Conservation (phyloP, 2,329 filamentous ascomycete genomes). For the Tetracladium maxilliforme region DNA sequence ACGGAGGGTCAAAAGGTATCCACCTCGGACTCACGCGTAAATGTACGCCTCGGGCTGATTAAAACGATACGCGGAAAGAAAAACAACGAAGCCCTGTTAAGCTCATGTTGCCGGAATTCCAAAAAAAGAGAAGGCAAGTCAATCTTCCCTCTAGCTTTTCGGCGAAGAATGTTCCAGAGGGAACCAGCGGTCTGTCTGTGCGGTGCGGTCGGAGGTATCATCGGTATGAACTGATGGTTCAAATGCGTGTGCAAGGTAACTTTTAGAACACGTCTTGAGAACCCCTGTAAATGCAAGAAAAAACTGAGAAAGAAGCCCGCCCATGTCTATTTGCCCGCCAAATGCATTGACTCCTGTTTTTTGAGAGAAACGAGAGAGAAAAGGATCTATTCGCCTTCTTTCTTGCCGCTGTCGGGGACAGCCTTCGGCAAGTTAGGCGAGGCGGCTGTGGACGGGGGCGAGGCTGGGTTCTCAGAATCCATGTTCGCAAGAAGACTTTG, state of each 20-base stretch:
- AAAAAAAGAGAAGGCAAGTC: too few species aligned
- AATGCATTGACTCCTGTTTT: slow-evolving; percentile 29
- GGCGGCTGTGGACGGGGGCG: slow-evolving; percentile 53
- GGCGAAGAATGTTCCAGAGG: too few species aligned
- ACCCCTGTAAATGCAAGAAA: too few species aligned
- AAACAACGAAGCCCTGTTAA: too few species aligned
- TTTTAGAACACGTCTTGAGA: slow-evolving; percentile 29
- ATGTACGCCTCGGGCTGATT: too few species aligned
- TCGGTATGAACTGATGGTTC: slow-evolving; percentile 20
- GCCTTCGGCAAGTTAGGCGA: slow-evolving; percentile 53
- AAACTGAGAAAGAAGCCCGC: slow-evolving; percentile 18
- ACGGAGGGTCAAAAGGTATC: too few species aligned
- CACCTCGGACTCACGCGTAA: too few species aligned
- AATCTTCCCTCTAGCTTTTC: too few species aligned
- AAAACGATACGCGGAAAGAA: too few species aligned
- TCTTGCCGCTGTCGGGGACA: slow-evolving; percentile 29
- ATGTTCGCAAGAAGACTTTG: slow-evolving; percentile 35
- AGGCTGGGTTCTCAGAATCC: slow-evolving; percentile 45
- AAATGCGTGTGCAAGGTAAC: slow-evolving; percentile 24
- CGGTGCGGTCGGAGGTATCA: slow-evolving; percentile 27
- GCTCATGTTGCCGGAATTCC: too few species aligned
- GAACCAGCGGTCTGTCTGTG: too few species aligned
- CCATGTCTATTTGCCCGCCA: too few species aligned
- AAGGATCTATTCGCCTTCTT: slow-evolving; percentile 18
- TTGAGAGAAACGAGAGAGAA: slow-evolving; percentile 26